Base-by-base conservation (phyloP, 768 basidiomycete genomes). In the Lactifluus rugatus region DNA sequence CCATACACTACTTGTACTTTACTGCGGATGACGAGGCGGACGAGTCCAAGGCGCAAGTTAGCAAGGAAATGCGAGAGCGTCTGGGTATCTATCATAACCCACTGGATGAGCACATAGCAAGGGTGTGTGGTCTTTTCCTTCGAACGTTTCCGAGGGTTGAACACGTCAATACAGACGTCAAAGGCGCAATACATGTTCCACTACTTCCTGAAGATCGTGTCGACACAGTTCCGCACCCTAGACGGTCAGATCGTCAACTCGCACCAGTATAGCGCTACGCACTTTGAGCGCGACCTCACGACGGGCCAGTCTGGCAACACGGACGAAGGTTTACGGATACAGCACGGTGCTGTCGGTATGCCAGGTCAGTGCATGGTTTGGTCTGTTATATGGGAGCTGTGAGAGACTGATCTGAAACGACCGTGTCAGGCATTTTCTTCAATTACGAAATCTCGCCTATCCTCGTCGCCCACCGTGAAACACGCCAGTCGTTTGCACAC, bases 381-480 rank as follows among this genome's bases (percentile, higher is more conserved):
- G 53, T 11, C 25, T 4, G 46, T 55, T 7, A 13, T 10, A n/a
- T n/a, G n/a, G n/a, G n/a, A n/a, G n/a, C 37, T 3, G 32, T 39
- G 46, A 7, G 21, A 28, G 41, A 48, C 13, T 57, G 49, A 14
- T 25, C 9, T 52, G 28, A 25, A 65, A 31, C 32, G 4, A 48
- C n/a, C 26, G n/a, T 47, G 47, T 36, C n/a, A 77, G 88, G 90
- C 49, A 85, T 83, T 16, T 89, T 87, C 76, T 85, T 89, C 78
- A 96, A 93, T 75, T 96, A 89, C 70, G 94, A 98, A 70, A 96
- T 97, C 68, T 96, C 93, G 17, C 95, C 94, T 13, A 93, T 99
- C 67, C 85, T 90, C 49, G 87, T 99, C 51, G 85, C 93, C 23
- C 93, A 97, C 69, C 80, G 81, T 11, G 95, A 98, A 69, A 85